Evolutionary conservation across 441 rosid genomes (phyloP).

Genomic region (Eugenia klotzschiana): DNA sequence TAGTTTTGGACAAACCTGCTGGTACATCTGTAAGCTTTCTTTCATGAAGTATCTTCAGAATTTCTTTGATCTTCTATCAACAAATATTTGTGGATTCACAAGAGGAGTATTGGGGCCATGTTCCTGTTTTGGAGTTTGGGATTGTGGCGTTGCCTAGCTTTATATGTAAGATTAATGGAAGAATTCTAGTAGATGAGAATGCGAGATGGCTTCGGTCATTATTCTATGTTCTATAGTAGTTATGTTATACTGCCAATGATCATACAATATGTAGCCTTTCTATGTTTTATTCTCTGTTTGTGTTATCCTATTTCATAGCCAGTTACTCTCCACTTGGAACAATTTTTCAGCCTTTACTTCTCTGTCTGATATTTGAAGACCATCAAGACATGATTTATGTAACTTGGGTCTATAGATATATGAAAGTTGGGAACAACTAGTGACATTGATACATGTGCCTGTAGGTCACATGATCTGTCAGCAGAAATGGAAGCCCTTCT

Average conservation of each 20-base stretch:
- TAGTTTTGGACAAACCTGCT: conserved; percentile 82
- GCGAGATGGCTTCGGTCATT: neutral
- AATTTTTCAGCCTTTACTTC: neutral
- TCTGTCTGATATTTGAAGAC: neutral
- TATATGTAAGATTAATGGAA: neutral
- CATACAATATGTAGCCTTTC: neutral
- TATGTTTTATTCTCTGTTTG: neutral
- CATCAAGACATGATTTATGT: neutral
- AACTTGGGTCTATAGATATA: neutral
- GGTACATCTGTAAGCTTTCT: conserved; percentile 61
- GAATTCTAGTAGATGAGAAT: neutral
- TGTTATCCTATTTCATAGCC: neutral
- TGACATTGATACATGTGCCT: neutral
- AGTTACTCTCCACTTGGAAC: neutral
- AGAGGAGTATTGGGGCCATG: neutral
- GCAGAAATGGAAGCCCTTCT: neutral
- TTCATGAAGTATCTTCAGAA: neutral
- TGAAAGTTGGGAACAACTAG: neutral
- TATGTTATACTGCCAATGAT: no score
- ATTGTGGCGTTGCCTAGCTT: neutral
- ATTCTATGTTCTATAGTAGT: no score
- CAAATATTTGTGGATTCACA: neutral
- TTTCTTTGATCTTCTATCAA: neutral
- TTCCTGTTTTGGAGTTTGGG: neutral
- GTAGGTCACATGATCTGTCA: neutral